A percentile compares a stretch with the other conserved stretches of the same genome.
phyloP scores from a whole-genome alignment of 1,284 basidiomycete genomes.

The Boletus mariae region DNA sequence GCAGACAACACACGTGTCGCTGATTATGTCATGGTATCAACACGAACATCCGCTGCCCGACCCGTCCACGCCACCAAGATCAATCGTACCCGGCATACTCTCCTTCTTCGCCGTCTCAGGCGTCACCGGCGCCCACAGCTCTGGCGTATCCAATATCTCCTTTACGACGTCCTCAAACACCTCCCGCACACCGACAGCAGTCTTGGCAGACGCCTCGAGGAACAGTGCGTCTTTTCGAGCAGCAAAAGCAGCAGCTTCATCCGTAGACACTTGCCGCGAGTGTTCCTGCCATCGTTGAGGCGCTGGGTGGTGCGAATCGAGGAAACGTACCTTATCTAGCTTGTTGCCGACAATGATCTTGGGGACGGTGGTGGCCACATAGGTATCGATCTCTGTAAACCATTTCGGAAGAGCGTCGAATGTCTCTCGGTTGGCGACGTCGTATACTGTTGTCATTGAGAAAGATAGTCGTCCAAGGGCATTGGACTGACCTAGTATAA shows the following conservation, averaged over 20 bases:
- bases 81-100: constrained; percentile 40
- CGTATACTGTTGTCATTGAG: constrained; percentile 65
- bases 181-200: constrained; percentile 73
- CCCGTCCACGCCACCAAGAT: constrained; percentile 7
- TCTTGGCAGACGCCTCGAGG: constrained; percentile 88
- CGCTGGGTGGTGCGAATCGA: not conserved
- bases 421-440: constrained; percentile 86
- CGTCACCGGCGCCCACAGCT: constrained; percentile 53
- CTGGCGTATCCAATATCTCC: constrained; percentile 65
- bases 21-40: constrained; percentile 26
- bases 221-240: constrained; percentile 79
- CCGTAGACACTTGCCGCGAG: constrained; percentile 79
- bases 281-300: constrained; percentile 58
- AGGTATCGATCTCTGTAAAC: constrained; percentile 94
- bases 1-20: constrained; percentile 11
- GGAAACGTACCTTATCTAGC: constrained; percentile 74
- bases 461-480: not conserved
- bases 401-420: constrained; percentile 92
- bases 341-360: constrained; percentile 97
- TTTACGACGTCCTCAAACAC: constrained; percentile 81
- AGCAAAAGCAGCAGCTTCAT: constrained; percentile 83
- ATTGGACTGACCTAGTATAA: constrained; percentile 72
- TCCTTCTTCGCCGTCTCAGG: constrained; percentile 14
- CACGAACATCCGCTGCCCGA: constrained; percentile 17
- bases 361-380: constrained; percentile 83